Evolutionary conservation across 1,284 basidiomycete genomes (phyloP).

Genomic region (Cutaneotrichosporon sp.): DNA sequence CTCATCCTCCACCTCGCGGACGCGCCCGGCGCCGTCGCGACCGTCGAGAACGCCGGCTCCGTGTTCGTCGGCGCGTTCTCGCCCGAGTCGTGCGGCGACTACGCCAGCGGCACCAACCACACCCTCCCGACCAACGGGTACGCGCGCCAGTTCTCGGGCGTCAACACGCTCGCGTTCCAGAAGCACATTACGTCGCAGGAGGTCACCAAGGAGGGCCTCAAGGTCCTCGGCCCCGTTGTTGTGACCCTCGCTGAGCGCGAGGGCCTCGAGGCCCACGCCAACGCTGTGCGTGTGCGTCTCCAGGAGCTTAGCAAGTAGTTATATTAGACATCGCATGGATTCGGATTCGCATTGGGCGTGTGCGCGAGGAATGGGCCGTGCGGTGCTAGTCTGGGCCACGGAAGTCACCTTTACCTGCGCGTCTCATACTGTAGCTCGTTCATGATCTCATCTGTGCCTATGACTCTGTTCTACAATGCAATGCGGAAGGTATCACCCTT

Average conservation of each 20-base stretch:
- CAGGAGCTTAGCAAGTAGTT: slow-evolving; percentile 18
- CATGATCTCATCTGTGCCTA: not conserved
- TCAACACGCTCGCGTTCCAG: slow-evolving; percentile 96
- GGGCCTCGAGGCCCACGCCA: slow-evolving; percentile 89
- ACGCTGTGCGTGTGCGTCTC: slow-evolving; percentile 54
- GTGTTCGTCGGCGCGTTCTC: slow-evolving; percentile 94
- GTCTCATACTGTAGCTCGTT: too few relatives aligned
- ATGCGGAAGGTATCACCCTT: slow-evolving; percentile 4
- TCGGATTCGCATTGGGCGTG: not conserved
- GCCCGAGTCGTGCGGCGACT: slow-evolving; percentile 89
- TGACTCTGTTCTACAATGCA: slow-evolving; percentile 10
- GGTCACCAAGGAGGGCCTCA: slow-evolving; percentile 76
- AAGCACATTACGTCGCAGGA: slow-evolving; percentile 98
- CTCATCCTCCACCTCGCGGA: slow-evolving; percentile 83
- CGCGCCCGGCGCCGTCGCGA: slow-evolving; percentile 65
- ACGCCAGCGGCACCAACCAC: slow-evolving; percentile 98
- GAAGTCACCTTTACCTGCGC: too few relatives aligned
- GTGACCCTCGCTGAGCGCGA: slow-evolving; percentile 91
- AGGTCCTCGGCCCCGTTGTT: slow-evolving; percentile 81
- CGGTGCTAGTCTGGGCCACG: not conserved
- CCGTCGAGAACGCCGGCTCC: slow-evolving; percentile 87
- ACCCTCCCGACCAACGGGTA: slow-evolving; percentile 94
- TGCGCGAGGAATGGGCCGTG: not conserved
- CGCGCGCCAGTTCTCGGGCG: slow-evolving; percentile 96
- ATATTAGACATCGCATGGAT: slow-evolving; percentile 10